phyloP scores from a whole-genome alignment of 1,284 basidiomycete genomes.

The Naganishia sp. region DNA sequence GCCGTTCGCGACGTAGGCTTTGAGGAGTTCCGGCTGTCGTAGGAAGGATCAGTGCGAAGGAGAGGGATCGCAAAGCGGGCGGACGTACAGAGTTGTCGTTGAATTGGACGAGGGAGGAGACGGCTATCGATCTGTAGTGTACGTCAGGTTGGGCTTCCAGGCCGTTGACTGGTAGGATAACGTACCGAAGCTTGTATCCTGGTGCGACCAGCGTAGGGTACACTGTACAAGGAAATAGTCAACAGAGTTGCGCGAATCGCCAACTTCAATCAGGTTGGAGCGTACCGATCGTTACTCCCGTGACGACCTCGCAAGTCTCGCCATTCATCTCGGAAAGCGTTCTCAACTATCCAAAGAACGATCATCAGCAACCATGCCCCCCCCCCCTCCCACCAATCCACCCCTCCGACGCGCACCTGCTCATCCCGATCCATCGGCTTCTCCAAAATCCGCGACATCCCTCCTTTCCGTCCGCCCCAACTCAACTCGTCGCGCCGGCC shows the following conservation, averaged over 20 bases:
- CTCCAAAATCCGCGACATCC: conserved; percentile 63
- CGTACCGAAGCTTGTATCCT: conserved; percentile 78
- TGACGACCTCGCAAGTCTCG: conserved; percentile 83
- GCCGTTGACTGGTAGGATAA: conserved; percentile 8
- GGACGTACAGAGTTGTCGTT: conserved; percentile 64
- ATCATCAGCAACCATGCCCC: neutral
- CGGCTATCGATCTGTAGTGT: conserved; percentile 72
- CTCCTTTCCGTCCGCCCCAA: conserved; percentile 43
- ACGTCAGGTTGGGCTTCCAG: neutral
- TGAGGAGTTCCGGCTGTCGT: conserved; percentile 57
- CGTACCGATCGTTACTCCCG: conserved; percentile 77
- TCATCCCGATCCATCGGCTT: conserved; percentile 80
- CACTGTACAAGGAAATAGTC: conserved; percentile 55
- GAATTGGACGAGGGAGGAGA: conserved; percentile 78
- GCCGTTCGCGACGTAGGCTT: conserved; percentile 83
- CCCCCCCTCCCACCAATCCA: no score
- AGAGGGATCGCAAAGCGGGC: no score
- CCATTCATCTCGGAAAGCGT: conserved; percentile 89
- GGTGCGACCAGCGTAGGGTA: conserved; percentile 81
- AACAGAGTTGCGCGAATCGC: neutral
- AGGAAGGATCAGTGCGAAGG: no score
- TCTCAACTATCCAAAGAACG: conserved; percentile 55
- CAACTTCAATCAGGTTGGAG: neutral
- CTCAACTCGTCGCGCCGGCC: conserved; percentile 40
- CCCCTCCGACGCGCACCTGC: conserved; percentile 56